Evolutionary conservation across 352 stramenopile species (phyloP), one percentile per base, ranked within the genome.

Genomic region (Phytophthora kernoviae): DNA sequence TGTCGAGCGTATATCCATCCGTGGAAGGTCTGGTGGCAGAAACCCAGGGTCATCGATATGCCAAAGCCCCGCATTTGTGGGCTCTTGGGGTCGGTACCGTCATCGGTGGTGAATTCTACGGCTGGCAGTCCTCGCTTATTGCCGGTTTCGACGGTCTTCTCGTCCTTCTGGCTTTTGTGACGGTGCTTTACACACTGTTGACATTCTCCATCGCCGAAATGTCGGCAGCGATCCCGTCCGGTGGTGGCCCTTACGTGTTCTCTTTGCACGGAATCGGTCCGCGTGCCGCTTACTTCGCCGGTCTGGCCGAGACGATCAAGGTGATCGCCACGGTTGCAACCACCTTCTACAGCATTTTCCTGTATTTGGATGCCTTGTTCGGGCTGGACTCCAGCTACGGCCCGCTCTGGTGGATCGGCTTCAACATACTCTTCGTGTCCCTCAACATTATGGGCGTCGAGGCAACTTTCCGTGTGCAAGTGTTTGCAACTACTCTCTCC

Each of bases 131-230:
- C 2, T 72, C 73, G 4, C 62, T 90, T 12, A 73, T 80, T 37
- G 73, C 80, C 1, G 80, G 80, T 15, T 90, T 87, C 66, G 61
- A 83, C 36, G 80, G 80, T 36, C 54, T 87, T 7, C 68, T 88
- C 26, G 45, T 91, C 51, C 80, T 88, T 41, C 57, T 91, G 43
- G 51, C 62, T 30, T 70, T 88, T 58, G 77, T 87, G 36, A 89
- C 81, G 11, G 57, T 86, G 37, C 69, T 89, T n/a, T 91, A 89
- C 65, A 70, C 79, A 47, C 44, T 89, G 46, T 68, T 91, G 14
- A 74, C 79, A 8, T 91, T 91, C 65, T 89, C 81, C 3, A 88
- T 91, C 65, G 79, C 79, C 20, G 81, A 89, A 58, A 65, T 91
- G 51, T 89, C 79, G n/a, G 62, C 77, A 1, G 80, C 69, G 10